Evolutionary conservation across 2,329 filamentous ascomycete genomes (phyloP).

Genomic region (Calonectria pteridis): DNA sequence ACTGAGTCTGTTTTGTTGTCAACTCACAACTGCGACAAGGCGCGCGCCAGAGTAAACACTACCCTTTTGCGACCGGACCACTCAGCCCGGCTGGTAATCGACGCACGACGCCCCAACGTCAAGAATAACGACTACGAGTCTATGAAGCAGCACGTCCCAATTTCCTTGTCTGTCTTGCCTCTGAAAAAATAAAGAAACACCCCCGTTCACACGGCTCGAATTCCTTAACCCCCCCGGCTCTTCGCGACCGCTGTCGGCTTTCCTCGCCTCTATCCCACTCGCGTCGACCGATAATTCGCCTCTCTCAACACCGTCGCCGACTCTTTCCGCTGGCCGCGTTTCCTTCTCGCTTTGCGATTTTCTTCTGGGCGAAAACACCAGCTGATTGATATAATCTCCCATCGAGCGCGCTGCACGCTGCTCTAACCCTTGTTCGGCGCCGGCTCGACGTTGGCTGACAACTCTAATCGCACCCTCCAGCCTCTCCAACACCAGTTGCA

Average conservation of each 20-base stretch:
- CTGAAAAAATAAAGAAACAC: slow-evolving; percentile 4
- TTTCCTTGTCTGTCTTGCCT: slow-evolving; percentile 26
- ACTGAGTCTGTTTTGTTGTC: slow-evolving; percentile 2
- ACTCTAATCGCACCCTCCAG: slow-evolving; percentile 22
- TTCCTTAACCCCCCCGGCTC: slow-evolving; percentile 13
- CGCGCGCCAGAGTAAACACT: slow-evolving; percentile 27
- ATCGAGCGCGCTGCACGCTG: background rate
- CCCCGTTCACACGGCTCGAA: slow-evolving; percentile 17
- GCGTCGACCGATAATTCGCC: slow-evolving; percentile 4
- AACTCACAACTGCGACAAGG: slow-evolving; percentile 33
- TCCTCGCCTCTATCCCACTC: slow-evolving; percentile 25
- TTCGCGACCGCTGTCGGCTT: slow-evolving; percentile 18
- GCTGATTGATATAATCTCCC: background rate
- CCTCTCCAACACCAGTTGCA: slow-evolving; percentile 10
- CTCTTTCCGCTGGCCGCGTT: background rate
- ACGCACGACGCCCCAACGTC: background rate
- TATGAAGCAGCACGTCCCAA: slow-evolving; percentile 3
- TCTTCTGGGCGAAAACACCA: background rate
- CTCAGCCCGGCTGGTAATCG: background rate
- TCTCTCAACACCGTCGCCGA: background rate
- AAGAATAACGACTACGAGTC: slow-evolving; percentile 11
- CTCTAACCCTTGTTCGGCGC: background rate
- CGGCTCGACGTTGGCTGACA: slow-evolving; percentile 20
- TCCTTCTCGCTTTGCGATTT: background rate
- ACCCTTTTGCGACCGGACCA: slow-evolving; percentile 34